These are phyloP conservation scores for Capsicum pubescens DNA, from an alignment of 257 asterid species.

Conservation along the genomic window DNA sequence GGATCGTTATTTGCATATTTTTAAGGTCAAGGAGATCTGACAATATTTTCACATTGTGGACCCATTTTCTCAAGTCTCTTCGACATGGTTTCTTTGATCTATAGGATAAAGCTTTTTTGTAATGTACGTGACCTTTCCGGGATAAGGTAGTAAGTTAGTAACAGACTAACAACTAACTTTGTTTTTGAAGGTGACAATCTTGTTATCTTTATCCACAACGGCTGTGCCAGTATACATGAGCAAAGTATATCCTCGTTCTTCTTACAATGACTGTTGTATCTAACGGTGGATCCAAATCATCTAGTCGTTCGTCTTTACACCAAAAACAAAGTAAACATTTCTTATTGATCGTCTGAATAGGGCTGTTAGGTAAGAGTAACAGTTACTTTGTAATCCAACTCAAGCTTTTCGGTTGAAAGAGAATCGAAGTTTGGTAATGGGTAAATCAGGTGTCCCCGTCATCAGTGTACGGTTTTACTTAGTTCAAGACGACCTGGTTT, in stretches of 20 bases:
- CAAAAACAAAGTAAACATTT: neutral
- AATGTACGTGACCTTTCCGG: neutral
- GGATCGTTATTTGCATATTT: neutral
- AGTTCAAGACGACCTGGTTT: neutral
- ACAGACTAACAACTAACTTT: neutral
- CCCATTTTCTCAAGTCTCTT: constrained; percentile 24
- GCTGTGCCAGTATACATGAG: neutral
- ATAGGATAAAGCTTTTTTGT: neutral
- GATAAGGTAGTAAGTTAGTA: constrained; percentile 9
- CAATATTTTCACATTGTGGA: neutral
- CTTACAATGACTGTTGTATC: constrained; percentile 2
- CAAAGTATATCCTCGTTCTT: neutral
- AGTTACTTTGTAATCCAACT: neutral
- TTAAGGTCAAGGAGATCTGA: neutral
- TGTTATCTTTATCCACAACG: neutral
- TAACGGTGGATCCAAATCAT: neutral
- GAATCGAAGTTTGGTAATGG: neutral
- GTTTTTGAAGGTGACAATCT: neutral
- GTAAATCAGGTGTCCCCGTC: neutral
- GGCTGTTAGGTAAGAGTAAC: neutral
- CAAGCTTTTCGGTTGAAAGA: neutral
- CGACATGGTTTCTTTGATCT: neutral
- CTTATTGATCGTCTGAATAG: constrained; percentile 1
- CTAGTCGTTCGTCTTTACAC: neutral
- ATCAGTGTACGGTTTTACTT: neutral